Percentiles rank a stretch among this genome's conserved stretches.
These are phyloP conservation scores for Crithidia expoeki DNA, from an alignment of 208 protist genomes.

Conservation along the genomic window DNA sequence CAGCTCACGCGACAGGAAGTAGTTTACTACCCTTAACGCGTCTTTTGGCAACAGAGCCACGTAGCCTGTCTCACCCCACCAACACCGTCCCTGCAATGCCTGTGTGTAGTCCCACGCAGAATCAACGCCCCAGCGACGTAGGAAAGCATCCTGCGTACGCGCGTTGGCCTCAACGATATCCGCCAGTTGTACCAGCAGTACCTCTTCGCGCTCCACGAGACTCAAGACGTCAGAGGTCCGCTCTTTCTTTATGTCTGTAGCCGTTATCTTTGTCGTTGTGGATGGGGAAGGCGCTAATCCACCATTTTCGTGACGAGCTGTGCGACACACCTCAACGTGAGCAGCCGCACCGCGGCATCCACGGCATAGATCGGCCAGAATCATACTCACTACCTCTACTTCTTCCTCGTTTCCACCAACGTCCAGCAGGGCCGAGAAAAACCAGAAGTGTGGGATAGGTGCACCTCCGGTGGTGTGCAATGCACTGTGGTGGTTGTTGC, in stretches of 20 bases:
- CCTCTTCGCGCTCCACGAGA: slow-evolving; percentile 20
- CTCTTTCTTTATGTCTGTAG: neutral
- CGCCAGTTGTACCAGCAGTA: slow-evolving; percentile 24
- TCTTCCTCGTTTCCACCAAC: slow-evolving; percentile 26
- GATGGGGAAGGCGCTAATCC: neutral
- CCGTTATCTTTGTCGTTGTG: neutral
- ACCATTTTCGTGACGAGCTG: neutral
- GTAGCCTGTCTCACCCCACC: slow-evolving; percentile 12
- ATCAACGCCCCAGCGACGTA: slow-evolving; percentile 31
- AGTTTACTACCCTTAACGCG: slow-evolving; percentile 10
- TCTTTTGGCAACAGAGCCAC: slow-evolving; percentile 16
- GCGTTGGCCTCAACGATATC: slow-evolving; percentile 16
- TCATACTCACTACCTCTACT: slow-evolving; percentile 21
- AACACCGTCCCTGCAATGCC: slow-evolving; percentile 25
- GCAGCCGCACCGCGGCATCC: slow-evolving; percentile 18
- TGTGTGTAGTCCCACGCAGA: slow-evolving; percentile 23
- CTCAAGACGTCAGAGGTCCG: neutral
- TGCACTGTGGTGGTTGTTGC: neutral
- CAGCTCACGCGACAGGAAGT: slow-evolving; percentile 45
- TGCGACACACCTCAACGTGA: slow-evolving; percentile 30
- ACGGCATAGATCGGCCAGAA: slow-evolving; percentile 23
- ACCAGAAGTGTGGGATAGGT: neutral
- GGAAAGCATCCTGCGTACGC: slow-evolving; percentile 9
- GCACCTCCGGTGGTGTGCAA: neutral
- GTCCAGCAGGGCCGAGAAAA: slow-evolving; percentile 31